Evolutionary conservation across 2,329 filamentous ascomycete genomes (phyloP).

Genomic region (Cercospora sojina): DNA sequence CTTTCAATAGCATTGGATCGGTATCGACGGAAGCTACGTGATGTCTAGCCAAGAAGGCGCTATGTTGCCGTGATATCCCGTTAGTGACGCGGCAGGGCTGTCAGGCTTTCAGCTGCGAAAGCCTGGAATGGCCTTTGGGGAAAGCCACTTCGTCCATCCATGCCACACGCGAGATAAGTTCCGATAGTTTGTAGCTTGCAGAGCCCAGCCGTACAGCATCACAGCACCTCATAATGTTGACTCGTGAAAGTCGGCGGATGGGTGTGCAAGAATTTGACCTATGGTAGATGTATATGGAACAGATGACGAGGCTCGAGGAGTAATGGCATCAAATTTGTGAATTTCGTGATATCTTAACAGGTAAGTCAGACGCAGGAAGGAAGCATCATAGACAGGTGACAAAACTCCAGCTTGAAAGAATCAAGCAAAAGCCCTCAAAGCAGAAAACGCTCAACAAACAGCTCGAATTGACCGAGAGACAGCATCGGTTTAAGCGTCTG

Average conservation of each 20-base stretch:
- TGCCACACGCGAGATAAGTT: not conserved
- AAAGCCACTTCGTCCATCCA: not conserved
- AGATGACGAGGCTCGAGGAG: not conserved
- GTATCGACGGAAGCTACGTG: not conserved
- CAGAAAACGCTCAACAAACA: conserved; percentile 9
- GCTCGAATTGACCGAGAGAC: not conserved
- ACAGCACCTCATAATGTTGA: not conserved
- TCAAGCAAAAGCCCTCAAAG: not conserved
- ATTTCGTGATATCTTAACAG: not conserved
- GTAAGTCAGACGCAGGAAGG: not conserved
- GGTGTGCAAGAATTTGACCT: not conserved
- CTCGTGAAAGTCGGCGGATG: not conserved
- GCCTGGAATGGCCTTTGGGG: not conserved
- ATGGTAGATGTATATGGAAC: not conserved
- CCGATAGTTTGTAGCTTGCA: not conserved
- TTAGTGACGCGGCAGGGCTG: not conserved
- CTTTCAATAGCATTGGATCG: not conserved
- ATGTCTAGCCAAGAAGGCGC: conserved; percentile 2
- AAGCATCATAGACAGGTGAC: not conserved
- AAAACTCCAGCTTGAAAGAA: not conserved
- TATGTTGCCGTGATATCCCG: not conserved
- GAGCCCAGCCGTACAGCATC: not conserved
- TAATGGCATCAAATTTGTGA: not conserved
- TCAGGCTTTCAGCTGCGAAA: not conserved
- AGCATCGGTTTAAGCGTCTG: conserved; percentile 23